Base-by-base conservation (phyloP, 169 alveolate species). In the Cryptosporidium ryanae region DNA sequence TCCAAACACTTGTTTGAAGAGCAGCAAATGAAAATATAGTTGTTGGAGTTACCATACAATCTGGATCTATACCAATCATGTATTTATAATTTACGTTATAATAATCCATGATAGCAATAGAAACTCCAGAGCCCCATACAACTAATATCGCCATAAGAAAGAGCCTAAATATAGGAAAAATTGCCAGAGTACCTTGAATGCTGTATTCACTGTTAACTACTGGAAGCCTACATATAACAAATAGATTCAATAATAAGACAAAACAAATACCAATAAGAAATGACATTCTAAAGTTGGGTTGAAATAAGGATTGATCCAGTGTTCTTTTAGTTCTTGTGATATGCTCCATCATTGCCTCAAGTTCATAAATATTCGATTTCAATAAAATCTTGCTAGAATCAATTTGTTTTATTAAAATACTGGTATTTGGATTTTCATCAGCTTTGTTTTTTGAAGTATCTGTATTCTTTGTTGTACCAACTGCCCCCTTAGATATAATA, bases 51-150 rank as follows among this genome's bases (percentile, higher is more conserved):
- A 91, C 91, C 54, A 90, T 82, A 68, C 94, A 90, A 43, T 91
- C 90, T 18, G 94, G 93, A 70, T 92, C 92, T 44, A 93, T 25
- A 32, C 90, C 93, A 70, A 92, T 90, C 89, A 92, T 82, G 66
- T 64, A 84, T 90, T 89, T 92, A 82, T 93, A 93, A 66, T 93
- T 93, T 31, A 93, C 95, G 23, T 95, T 95, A 59, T 91, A 92
- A 18, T 64, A 67, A 64, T 93, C 96, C 90, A 93, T 92, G 25
- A 82, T 87, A 49, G 90, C 71, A 67, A 91, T 92, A 49, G 94
- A 91, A 65, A 92, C 63, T 2, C 95, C 96, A 32, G 90, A 65
- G 12, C 94, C 94, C 84, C 90, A 92, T 90, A 93, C 82, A 31
- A 92, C 82, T 12, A 92, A 27, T 10, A 91, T 67, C 38, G 65